Base-by-base conservation (phyloP, 2,329 filamentous ascomycete species). In the Tolypocladium endophyticum region DNA sequence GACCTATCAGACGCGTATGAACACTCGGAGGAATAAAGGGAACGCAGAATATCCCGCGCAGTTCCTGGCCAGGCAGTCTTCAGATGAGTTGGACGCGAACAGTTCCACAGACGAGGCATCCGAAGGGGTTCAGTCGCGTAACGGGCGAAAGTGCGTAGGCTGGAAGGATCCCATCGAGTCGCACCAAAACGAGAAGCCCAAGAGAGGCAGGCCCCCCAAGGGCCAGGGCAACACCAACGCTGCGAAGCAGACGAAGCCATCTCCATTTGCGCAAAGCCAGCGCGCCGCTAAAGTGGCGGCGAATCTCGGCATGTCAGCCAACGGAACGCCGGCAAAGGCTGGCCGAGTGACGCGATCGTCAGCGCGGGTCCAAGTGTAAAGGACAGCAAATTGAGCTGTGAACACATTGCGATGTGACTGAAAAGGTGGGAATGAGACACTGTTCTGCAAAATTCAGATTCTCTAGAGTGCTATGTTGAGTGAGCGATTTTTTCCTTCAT, bases 21-120 rank as follows among this genome's bases (percentile, higher is more conserved):
- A 75, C 61, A 75, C 73, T 57, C 66, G 63, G 59, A 69, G 62
- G 62, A 75, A 75, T 64, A 72, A 64, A 67, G 72, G 71, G 28
- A 66, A 69, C 50, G 68, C 73, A 20, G 70, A 72, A 65, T 70
- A 71, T 57, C 71, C 73, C 20, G 66, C 70, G 35, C 66, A 73
- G 53, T 64, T 73, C 56, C 64, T 75, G 55, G 72, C 69, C 62
- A 71, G 64, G 63, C 61, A 66, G n/a, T 3, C 52, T 18, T n/a
- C 36, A 9, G 20, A 54, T 5, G 38, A 43, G n/a, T 36, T 28
- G 36, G 53, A 50, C 1, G 63, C 62, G n/a, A 66, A 67, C 23
- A 55, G 59, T 38, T 57, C 55, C 52, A 61, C 59, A 25, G 63
- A 61, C 25, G 59, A 62, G n/a, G 38, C 47, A 33, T 39, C 52